Percentiles rank a stretch among this genome's conserved stretches.
Conservation (phyloP, 768 basidiomycete genomes). For the Mycena metata region DNA sequence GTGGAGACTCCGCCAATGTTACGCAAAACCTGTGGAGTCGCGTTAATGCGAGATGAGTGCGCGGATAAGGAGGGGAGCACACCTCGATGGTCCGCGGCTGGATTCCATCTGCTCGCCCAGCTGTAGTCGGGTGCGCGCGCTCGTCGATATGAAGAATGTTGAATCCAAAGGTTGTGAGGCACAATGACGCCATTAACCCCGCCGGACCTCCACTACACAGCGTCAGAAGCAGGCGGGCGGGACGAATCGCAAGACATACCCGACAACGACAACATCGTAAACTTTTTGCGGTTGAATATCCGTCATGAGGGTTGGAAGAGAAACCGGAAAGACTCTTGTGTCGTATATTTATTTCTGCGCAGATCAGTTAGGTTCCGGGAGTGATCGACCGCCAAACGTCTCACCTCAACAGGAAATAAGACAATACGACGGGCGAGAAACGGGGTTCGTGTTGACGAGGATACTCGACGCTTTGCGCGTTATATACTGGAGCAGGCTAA, state of each 20-base stretch:
- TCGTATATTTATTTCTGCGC: neutral
- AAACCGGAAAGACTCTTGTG: neutral
- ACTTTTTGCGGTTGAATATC: constrained; percentile 25
- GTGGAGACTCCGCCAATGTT: constrained; percentile 37
- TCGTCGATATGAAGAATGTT: constrained; percentile 40
- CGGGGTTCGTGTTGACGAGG: too few relatives aligned
- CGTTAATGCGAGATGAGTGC: neutral
- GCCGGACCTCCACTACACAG: constrained; percentile 34
- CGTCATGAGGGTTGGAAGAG: constrained; percentile 19
- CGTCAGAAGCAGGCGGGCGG: neutral
- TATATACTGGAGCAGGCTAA: too few relatives aligned
- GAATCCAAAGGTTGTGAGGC: constrained; percentile 39
- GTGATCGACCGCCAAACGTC: too few relatives aligned
- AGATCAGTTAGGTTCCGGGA: neutral
- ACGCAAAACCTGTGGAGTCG: constrained; percentile 30
- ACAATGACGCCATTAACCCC: constrained; percentile 37
- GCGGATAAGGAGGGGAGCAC: neutral
- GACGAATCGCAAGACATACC: constrained; percentile 21
- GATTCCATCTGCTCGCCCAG: constrained; percentile 70
- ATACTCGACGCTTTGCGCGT: too few relatives aligned
- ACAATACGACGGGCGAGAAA: too few relatives aligned
- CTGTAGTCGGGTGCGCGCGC: constrained; percentile 40
- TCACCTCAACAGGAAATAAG: too few relatives aligned
- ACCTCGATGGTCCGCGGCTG: constrained; percentile 66
- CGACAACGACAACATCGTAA: constrained; percentile 39